Percentiles rank a stretch among this genome's conserved stretches.
Conservation (phyloP, 352 stramenopile species). For the Pythium phragmiticola region DNA sequence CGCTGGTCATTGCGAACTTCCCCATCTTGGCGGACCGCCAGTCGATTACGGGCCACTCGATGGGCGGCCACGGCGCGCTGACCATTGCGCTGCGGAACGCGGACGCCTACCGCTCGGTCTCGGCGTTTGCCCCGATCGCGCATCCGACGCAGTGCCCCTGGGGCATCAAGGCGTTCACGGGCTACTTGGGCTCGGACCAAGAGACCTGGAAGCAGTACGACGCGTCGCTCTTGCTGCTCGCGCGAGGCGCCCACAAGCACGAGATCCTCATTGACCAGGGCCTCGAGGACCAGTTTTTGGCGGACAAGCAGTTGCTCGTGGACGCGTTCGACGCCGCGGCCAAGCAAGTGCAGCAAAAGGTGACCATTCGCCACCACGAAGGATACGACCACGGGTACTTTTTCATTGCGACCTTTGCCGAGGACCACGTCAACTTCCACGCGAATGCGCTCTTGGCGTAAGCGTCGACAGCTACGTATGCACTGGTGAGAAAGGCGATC, state of each 20-base stretch:
- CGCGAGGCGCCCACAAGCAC: constrained; percentile 55
- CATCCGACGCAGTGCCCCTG: constrained; percentile 96
- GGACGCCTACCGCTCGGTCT: constrained; percentile 91
- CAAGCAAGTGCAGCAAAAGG: constrained; percentile 73
- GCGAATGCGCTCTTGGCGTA: constrained; percentile 72
- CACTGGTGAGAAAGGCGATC: neutral
- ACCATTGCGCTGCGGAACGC: constrained; percentile 92
- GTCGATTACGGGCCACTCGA: constrained; percentile 96
- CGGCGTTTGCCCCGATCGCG: constrained; percentile 95
- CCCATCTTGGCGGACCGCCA: constrained; percentile 75
- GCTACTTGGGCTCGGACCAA: constrained; percentile 93
- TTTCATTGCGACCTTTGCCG: constrained; percentile 96
- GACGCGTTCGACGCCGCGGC: constrained; percentile 87
- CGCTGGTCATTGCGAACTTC: constrained; percentile 88
- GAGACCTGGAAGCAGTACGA: constrained; percentile 90
- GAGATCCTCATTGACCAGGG: constrained; percentile 91
- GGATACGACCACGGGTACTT: constrained; percentile 98
- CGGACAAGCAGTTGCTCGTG: constrained; percentile 89
- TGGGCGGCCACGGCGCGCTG: constrained; percentile 97
- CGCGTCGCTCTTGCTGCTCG: constrained; percentile 87
- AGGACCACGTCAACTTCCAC: constrained; percentile 95
- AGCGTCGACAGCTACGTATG: neutral
- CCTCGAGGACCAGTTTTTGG: constrained; percentile 85
- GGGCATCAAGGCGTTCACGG: constrained; percentile 97
- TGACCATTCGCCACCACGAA: constrained; percentile 83